Evolutionary conservation across 345 rosid species (phyloP).

Genomic region (Ceriops zippeliana): DNA sequence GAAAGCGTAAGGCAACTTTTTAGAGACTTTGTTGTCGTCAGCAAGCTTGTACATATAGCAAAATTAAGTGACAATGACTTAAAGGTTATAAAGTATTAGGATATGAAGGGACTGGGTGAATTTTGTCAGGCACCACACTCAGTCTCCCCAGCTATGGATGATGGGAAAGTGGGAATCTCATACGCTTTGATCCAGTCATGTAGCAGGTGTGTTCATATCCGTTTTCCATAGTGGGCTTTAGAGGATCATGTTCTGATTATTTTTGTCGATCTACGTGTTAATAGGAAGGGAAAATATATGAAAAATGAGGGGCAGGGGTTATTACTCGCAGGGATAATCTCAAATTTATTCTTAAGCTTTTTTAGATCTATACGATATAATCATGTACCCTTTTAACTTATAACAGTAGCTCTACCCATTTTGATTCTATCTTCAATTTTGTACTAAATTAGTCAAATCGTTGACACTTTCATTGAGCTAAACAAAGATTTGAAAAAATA

Average conservation of each 20-base stretch:
- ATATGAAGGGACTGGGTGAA: conserved; percentile 49
- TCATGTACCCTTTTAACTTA: too few relatives aligned
- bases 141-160: conserved; percentile 29
- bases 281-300: neutral
- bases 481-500: too few relatives aligned
- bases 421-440: too few relatives aligned
- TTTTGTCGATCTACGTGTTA: neutral
- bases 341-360: too few relatives aligned
- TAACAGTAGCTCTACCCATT: too few relatives aligned
- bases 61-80: neutral
- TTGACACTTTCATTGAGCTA: too few relatives aligned
- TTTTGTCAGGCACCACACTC: conserved; percentile 66
- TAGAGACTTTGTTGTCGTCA: conserved; percentile 11
- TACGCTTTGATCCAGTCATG: neutral
- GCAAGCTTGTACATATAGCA: conserved; percentile 19
- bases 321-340: too few relatives aligned
- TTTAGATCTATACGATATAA: too few relatives aligned
- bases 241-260: neutral
- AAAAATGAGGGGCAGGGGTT: neutral
- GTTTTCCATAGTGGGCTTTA: neutral
- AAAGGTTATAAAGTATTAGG: conserved; percentile 9
- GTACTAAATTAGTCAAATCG: too few relatives aligned
- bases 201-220: too few relatives aligned
- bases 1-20: conserved; percentile 44
- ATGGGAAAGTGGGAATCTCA: neutral